Evolutionary conservation across 1,284 basidiomycete genomes (phyloP), one percentile per base, ranked within the genome.

Genomic region (Ceratobasidium sp.): DNA sequence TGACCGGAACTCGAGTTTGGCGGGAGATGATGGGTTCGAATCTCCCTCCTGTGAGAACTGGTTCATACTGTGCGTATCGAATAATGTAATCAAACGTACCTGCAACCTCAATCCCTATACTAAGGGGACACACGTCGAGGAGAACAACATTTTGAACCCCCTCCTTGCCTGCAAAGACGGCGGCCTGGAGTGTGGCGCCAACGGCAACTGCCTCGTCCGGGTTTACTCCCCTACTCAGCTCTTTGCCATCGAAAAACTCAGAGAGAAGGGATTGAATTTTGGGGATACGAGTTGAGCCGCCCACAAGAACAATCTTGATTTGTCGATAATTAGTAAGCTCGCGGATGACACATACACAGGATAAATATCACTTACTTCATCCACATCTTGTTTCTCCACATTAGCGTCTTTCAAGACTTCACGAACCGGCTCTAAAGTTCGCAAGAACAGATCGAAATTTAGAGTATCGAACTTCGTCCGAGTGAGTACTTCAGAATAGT

Each of bases 161-260:
- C 83, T 85, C 86, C 83, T 87, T 85, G 80, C 87, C 87, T 20
- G 86, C 86, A 85, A 89, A 85, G 83, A 89, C 86, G 78, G 88
- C 87, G 81, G 96, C 98, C 89, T 99, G 97, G 84, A 99, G 97
- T 81, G 97, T 97, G 82, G 97, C 98, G 90, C 97, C 97, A 88
- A 98, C 98, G 56, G 98, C 97, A 81, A 99, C 97, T 80, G 98
- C 97, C 89, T 99, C 97, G 84, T 99, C 97, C 80, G 97, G 97
- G 93, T 99, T 99, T 91, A 99, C 99, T 86, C 84, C 84, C 81
- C 83, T 84, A 84, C 86, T 86, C 81, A 84, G 86, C 82, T 86
- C 85, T 82, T 87, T 86, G 77, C 89, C 89, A 83, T 87, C 87
- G 81, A 89, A 89, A 86, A 85, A 88, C 78, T 88, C 88, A 83